These are phyloP conservation scores for Dendrocalamus latiflorus DNA, from an alignment of 202 grass and related monocot species.

Conservation along the genomic window DNA sequence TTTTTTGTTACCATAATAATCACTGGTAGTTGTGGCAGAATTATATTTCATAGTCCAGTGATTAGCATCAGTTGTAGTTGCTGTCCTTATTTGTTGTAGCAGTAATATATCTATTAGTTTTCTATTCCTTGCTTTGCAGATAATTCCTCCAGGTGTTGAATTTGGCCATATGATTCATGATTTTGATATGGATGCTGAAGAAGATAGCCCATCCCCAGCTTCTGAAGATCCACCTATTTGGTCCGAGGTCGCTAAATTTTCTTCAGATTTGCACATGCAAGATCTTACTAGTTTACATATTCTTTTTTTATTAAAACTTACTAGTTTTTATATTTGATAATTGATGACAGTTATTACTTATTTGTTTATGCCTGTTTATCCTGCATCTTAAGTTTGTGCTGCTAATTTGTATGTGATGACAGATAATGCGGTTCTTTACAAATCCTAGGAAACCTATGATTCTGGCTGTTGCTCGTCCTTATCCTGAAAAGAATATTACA, in stretches of 20 bases:
- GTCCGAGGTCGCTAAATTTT: slow-evolving; percentile 57
- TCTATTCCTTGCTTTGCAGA: slow-evolving; percentile 40
- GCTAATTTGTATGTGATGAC: too few species aligned
- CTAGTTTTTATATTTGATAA: too few species aligned
- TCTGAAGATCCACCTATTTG: slow-evolving; percentile 80
- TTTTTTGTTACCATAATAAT: too few species aligned
- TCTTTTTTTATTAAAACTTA: too few species aligned
- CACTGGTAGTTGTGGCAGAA: too few species aligned
- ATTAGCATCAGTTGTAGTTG: too few species aligned
- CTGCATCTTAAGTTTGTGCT: slow-evolving; percentile 15
- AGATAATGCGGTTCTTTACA: slow-evolving; percentile 99
- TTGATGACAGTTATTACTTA: too few species aligned
- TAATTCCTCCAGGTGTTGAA: slow-evolving; percentile 96
- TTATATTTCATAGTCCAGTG: slow-evolving; percentile 1
- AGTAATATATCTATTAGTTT: too few species aligned
- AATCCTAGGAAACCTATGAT: slow-evolving; percentile 99
- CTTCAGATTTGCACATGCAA: not conserved
- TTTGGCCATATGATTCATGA: slow-evolving; percentile 80
- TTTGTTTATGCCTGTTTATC: not conserved
- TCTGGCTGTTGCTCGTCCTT: slow-evolving; percentile 88
- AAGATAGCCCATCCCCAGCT: too few species aligned
- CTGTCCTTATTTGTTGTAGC: too few species aligned
- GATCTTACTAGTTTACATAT: too few species aligned
- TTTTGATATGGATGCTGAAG: slow-evolving; percentile 83
- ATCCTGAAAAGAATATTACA: slow-evolving; percentile 81